Percentiles rank a stretch among this genome's conserved stretches.
Conservation (phyloP, 768 basidiomycete species). For the Gloeopeniophorella convolvens region DNA sequence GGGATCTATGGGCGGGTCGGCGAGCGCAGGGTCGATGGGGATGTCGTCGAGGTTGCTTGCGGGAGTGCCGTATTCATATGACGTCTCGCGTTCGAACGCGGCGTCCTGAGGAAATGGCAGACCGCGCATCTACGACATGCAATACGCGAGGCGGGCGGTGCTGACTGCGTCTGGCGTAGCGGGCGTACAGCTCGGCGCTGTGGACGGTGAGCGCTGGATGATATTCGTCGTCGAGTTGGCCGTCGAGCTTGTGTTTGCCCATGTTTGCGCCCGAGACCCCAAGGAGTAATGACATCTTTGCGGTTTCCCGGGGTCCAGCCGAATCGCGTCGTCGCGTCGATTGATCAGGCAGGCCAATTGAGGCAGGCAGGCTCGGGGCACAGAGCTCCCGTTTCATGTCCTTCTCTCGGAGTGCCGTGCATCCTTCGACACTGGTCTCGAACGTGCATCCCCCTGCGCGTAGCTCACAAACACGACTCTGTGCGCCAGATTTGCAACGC, state of each 20-base stretch:
- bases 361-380: no score
- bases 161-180: background rate
- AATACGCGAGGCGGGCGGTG: slow-evolving; percentile 1
- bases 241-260: slow-evolving; percentile 21
- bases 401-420: no score
- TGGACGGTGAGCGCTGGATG: slow-evolving; percentile 10
- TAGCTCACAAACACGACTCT: no score
- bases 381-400: no score
- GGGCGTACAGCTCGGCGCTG: slow-evolving; percentile 3
- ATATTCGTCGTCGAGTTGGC: slow-evolving; percentile 20
- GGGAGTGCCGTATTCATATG: slow-evolving; percentile 56
- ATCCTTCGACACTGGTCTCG: no score
- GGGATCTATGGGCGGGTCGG: slow-evolving; percentile 46
- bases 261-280: slow-evolving; percentile 16
- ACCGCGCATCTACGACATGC: slow-evolving; percentile 44
- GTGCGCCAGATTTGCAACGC: no score
- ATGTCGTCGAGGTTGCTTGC: slow-evolving; percentile 51
- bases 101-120: slow-evolving; percentile 48
- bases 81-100: slow-evolving; percentile 46
- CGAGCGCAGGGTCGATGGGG: slow-evolving; percentile 77
- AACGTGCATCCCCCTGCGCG: no score
- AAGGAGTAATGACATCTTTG: background rate
- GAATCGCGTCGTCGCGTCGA: background rate
- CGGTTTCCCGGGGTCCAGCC: slow-evolving; percentile 14
- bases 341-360: no score